These are phyloP conservation scores for Claviceps sp. DNA, from an alignment of 2,329 filamentous ascomycete species.

Conservation along the genomic window DNA sequence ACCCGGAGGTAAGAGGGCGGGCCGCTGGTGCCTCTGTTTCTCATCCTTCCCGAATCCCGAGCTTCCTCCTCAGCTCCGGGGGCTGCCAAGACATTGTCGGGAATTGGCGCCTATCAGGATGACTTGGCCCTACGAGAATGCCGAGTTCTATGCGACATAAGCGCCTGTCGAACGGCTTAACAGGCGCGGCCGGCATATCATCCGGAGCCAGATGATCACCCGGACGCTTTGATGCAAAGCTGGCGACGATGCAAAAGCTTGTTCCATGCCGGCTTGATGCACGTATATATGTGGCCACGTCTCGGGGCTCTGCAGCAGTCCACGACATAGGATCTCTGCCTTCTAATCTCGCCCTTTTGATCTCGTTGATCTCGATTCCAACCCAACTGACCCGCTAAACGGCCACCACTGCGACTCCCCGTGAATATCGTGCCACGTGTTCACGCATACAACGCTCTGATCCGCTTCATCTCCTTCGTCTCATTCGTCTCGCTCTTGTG, in stretches of 20 bases:
- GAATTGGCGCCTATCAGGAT: background rate
- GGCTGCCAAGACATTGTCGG: background rate
- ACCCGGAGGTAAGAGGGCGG: too few species aligned
- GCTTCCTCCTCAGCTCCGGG: constrained; percentile 1
- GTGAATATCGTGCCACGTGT: background rate
- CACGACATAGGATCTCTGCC: background rate
- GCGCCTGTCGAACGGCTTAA: background rate
- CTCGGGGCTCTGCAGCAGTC: background rate
- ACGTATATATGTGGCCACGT: background rate
- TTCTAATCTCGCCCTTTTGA: background rate
- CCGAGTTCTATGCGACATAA: constrained; percentile 6
- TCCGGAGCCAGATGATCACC: background rate
- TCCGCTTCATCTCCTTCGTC: background rate
- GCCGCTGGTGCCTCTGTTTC: background rate
- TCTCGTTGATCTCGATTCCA: background rate
- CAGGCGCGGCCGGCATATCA: constrained; percentile 1
- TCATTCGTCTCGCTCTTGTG: background rate
- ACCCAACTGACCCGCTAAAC: background rate
- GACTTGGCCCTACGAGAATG: background rate
- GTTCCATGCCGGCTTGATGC: background rate
- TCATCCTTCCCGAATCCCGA: constrained; percentile 10
- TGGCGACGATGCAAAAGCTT: background rate
- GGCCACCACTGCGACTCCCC: background rate
- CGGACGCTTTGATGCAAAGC: background rate
- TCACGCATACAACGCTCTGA: background rate